Conservation (phyloP, 2,329 filamentous ascomycete species). For the Apiospora kogelbergensis region DNA sequence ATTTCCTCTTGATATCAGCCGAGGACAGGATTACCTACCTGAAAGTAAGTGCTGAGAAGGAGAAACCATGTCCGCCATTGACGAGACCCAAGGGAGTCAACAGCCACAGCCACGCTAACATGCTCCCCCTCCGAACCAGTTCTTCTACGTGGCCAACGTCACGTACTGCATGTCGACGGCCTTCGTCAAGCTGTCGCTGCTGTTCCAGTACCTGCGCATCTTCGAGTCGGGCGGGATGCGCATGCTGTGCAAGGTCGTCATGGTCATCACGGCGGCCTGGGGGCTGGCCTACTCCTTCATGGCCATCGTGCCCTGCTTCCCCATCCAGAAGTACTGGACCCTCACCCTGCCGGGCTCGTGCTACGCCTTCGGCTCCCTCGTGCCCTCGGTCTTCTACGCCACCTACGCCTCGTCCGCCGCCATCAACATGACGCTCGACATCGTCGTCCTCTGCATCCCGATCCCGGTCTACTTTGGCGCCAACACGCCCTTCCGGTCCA, state of each 20-base stretch:
- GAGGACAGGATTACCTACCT: constrained; percentile 16
- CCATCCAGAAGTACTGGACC: constrained; percentile 22
- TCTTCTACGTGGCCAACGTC: constrained; percentile 24
- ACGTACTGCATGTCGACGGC: constrained; percentile 24
- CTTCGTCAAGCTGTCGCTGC: constrained; percentile 27
- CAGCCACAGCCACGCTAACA: background rate
- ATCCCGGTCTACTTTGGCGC: constrained; percentile 20
- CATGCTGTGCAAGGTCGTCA: constrained; percentile 17
- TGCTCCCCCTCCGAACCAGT: constrained; percentile 11
- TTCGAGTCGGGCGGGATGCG: constrained; percentile 18
- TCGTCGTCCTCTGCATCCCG: constrained; percentile 22
- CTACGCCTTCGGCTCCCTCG: constrained; percentile 22
- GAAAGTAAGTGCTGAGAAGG: constrained; percentile 15
- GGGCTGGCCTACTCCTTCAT: constrained; percentile 25
- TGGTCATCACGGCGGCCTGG: constrained; percentile 22
- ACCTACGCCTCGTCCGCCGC: constrained; percentile 19
- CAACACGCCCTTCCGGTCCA: constrained; percentile 15
- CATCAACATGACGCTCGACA: constrained; percentile 22
- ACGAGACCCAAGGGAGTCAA: background rate
- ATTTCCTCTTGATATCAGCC: constrained; percentile 17
- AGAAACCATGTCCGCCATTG: background rate
- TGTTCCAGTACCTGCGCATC: constrained; percentile 28
- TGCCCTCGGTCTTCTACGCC: constrained; percentile 16
- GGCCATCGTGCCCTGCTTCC: constrained; percentile 27
- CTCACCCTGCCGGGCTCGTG: constrained; percentile 13